A percentile compares a stretch with the other conserved stretches of the same genome.
Conservation (phyloP, 495 filamentous ascomycete species). For the Thozetella sp. region DNA sequence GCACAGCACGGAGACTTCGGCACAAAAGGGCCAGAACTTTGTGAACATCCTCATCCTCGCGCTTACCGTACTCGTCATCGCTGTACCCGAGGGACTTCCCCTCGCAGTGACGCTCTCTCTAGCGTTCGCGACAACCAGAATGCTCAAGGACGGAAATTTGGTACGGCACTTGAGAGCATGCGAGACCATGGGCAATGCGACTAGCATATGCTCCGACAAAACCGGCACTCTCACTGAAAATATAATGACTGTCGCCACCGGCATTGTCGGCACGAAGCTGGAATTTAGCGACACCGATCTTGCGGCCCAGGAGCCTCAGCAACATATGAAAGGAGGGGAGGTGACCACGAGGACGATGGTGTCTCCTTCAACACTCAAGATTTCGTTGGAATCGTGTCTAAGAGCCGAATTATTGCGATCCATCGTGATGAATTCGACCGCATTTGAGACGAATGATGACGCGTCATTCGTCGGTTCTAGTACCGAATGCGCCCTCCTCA, state of each 20-base stretch:
- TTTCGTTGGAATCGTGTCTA: too few species aligned
- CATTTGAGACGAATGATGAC: constrained; percentile 71
- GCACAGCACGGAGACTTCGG: constrained; percentile 37
- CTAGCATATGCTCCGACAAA: constrained; percentile 84
- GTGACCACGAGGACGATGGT: constrained; percentile 55
- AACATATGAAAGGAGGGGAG: too few species aligned
- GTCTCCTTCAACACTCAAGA: too few species aligned
- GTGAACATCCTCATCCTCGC: constrained; percentile 81
- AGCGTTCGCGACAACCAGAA: constrained; percentile 77
- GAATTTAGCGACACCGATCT: constrained; percentile 58
- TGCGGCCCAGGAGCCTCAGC: too few species aligned
- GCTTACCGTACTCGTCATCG: constrained; percentile 80
- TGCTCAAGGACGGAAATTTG: constrained; percentile 82
- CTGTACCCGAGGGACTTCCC: constrained; percentile 81
- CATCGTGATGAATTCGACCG: constrained; percentile 74
- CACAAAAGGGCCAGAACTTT: constrained; percentile 73
- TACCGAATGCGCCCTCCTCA: constrained; percentile 72
- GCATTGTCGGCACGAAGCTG: constrained; percentile 60
- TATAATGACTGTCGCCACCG: constrained; percentile 73
- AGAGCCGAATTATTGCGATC: too few species aligned
- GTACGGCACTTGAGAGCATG: constrained; percentile 77
- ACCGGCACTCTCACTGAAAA: constrained; percentile 82
- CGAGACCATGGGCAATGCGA: constrained; percentile 89
- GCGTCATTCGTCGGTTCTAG: constrained; percentile 72
- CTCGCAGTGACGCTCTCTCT: constrained; percentile 81